Conservation (phyloP, 805 yeast genomes). For the Teunomyces funiuensis region DNA sequence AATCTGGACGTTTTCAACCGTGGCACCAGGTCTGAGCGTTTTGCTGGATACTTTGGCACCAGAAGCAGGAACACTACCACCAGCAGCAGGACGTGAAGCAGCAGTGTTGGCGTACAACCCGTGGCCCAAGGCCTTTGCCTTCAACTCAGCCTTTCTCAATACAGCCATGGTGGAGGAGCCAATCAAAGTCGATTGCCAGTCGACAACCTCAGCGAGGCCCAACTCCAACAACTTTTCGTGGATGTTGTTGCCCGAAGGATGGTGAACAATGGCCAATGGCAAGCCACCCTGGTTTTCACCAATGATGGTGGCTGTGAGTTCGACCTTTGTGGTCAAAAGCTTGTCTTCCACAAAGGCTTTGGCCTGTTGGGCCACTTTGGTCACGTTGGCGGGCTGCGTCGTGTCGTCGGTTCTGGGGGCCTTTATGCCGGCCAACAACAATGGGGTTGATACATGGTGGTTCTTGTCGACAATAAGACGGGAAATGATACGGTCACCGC, state of each 20-base stretch:
- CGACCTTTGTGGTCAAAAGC: slow-evolving; percentile 58
- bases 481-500: slow-evolving; percentile 75
- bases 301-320: slow-evolving; percentile 49
- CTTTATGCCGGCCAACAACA: slow-evolving; percentile 71
- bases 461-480: slow-evolving; percentile 50
- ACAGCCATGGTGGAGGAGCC: slow-evolving; percentile 64
- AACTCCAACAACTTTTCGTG: slow-evolving; percentile 62
- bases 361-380: slow-evolving; percentile 67
- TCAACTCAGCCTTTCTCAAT: slow-evolving; percentile 63
- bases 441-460: slow-evolving; percentile 58
- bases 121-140: slow-evolving; percentile 57
- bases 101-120: slow-evolving; percentile 55
- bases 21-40: slow-evolving; percentile 44
- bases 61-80: slow-evolving; percentile 12
- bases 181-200: slow-evolving; percentile 72
- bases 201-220: slow-evolving; percentile 75
- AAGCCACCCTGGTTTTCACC: slow-evolving; percentile 66
- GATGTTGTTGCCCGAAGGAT: slow-evolving; percentile 74
- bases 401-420: slow-evolving; percentile 65
- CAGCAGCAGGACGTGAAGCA: slow-evolving; percentile 18
- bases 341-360: slow-evolving; percentile 61
- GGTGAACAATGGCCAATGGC: slow-evolving; percentile 56
- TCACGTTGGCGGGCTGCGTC: slow-evolving; percentile 39
- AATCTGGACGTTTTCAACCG: slow-evolving; percentile 52
- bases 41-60: slow-evolving; percentile 15